These are phyloP conservation scores for Stenogyne calaminthoides DNA, from an alignment of 305 asterid genomes.

Conservation along the genomic window DNA sequence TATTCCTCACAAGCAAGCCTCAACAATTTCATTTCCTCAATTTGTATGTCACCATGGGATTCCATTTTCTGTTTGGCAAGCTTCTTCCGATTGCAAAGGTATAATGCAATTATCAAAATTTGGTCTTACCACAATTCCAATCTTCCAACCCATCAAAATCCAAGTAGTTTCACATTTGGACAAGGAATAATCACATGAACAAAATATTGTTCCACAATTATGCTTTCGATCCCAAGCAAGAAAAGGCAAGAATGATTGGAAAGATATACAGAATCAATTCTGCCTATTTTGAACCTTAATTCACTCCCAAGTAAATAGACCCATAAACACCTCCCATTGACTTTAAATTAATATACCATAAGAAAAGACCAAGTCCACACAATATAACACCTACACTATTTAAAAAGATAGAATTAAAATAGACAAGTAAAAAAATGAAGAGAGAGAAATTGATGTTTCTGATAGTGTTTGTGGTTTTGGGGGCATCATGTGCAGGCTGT, in stretches of 20 bases:
- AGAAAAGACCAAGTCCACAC: slow-evolving; percentile 27
- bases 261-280: slow-evolving; percentile 24
- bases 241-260: slow-evolving; percentile 43
- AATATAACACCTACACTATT: background rate
- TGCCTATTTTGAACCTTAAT: slow-evolving; percentile 34
- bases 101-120: background rate
- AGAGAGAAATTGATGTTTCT: slow-evolving; percentile 35
- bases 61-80: background rate
- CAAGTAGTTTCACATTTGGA: background rate
- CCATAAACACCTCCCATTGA: slow-evolving; percentile 36
- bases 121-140: background rate
- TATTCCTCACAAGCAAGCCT: background rate
- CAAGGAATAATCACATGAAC: slow-evolving; percentile 27
- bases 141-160: background rate
- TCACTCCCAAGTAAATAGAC: slow-evolving; percentile 42
- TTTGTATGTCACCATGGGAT: background rate
- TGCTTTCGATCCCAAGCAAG: slow-evolving; percentile 43
- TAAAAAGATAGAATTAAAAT: background rate
- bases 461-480: slow-evolving; percentile 39
- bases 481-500: slow-evolving; percentile 46
- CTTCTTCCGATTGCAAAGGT: slow-evolving; percentile 19
- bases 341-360: slow-evolving; percentile 13
- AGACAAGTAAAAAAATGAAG: slow-evolving; percentile 29
- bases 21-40: background rate
- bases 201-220: slow-evolving; percentile 16